phyloP scores from a whole-genome alignment of 2,329 filamentous ascomycete species.

The Pseudogymnoascus sp. region DNA sequence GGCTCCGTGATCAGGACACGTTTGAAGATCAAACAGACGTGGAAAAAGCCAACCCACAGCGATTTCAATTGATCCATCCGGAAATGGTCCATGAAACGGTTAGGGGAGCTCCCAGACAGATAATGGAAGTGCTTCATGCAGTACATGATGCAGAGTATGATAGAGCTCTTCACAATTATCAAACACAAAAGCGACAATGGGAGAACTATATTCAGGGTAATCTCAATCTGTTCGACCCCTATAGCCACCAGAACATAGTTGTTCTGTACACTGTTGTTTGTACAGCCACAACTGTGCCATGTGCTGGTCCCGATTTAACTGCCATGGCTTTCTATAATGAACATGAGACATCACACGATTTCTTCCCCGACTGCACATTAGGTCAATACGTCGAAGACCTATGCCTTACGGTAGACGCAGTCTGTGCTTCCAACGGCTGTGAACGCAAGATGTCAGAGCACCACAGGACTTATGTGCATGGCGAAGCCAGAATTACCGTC shows the following conservation, averaged over 20 bases:
- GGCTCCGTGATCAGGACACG: conserved; percentile 68
- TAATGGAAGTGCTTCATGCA: conserved; percentile 88
- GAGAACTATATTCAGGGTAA: conserved; percentile 89
- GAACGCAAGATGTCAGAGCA: conserved; percentile 86
- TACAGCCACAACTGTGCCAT: conserved; percentile 87
- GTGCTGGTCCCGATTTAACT: conserved; percentile 81
- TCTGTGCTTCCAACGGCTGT: conserved; percentile 77
- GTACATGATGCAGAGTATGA: conserved; percentile 97
- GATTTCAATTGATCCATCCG: conserved; percentile 85
- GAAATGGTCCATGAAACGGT: conserved; percentile 88
- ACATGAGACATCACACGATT: conserved; percentile 56
- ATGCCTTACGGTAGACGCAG: conserved; percentile 64
- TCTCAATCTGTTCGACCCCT: conserved; percentile 84
- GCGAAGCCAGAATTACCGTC: conserved; percentile 85
- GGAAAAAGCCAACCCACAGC: conserved; percentile 57
- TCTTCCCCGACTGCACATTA: conserved; percentile 82
- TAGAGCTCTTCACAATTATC: conserved; percentile 85
- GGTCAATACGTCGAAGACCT: conserved; percentile 94
- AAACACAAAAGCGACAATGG: conserved; percentile 92
- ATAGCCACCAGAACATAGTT: conserved; percentile 92
- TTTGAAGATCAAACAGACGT: conserved; percentile 46
- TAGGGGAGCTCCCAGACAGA: conserved; percentile 71
- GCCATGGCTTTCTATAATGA: conserved; percentile 92
- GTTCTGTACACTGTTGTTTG: conserved; percentile 91
- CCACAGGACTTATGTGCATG: conserved; percentile 94